phyloP scores from a whole-genome alignment of 495 filamentous ascomycete species.

The Lepraria neglecta region DNA sequence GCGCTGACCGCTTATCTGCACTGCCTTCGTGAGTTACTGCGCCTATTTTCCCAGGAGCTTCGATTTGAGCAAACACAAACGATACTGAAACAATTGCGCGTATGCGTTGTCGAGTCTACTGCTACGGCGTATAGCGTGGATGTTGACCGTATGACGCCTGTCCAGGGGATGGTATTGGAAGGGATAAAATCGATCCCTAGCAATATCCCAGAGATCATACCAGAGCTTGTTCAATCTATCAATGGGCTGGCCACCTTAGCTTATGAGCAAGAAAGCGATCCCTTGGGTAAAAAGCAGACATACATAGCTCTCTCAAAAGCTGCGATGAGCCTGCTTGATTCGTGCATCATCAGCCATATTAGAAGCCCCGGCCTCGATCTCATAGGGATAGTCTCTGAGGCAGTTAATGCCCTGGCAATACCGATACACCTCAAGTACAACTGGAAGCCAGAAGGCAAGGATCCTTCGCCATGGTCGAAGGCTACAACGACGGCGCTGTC shows the following conservation, averaged over 20 bases:
- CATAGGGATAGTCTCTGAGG: slow-evolving; percentile 52
- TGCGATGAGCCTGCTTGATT: slow-evolving; percentile 62
- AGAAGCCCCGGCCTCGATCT: slow-evolving; percentile 58
- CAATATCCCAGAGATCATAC: slow-evolving; percentile 59
- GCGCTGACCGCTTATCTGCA: slow-evolving; percentile 73
- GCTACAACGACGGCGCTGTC: slow-evolving; percentile 63
- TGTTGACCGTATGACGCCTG: slow-evolving; percentile 70
- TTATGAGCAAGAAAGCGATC: slow-evolving; percentile 36
- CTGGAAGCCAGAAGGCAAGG: slow-evolving; percentile 47
- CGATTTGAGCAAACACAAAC: slow-evolving; percentile 51
- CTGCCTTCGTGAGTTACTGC: slow-evolving; percentile 70
- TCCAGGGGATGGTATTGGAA: slow-evolving; percentile 70
- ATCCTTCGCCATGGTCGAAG: slow-evolving; percentile 68
- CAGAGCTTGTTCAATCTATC: slow-evolving; percentile 59
- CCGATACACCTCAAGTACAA: slow-evolving; percentile 72
- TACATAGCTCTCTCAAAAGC: slow-evolving; percentile 82
- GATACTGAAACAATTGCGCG: slow-evolving; percentile 47
- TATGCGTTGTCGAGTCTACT: slow-evolving; percentile 63
- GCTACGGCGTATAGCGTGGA: slow-evolving; percentile 74
- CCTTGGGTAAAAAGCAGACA: slow-evolving; percentile 37
- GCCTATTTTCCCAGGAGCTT: slow-evolving; percentile 62
- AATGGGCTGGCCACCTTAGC: slow-evolving; percentile 65
- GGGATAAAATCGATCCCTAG: slow-evolving; percentile 64
- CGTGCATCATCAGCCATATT: slow-evolving; percentile 57
- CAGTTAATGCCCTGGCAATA: slow-evolving; percentile 56